These are phyloP conservation scores for Delphinella strobiligena DNA, from an alignment of 2,329 filamentous ascomycete species.

Conservation along the genomic window DNA sequence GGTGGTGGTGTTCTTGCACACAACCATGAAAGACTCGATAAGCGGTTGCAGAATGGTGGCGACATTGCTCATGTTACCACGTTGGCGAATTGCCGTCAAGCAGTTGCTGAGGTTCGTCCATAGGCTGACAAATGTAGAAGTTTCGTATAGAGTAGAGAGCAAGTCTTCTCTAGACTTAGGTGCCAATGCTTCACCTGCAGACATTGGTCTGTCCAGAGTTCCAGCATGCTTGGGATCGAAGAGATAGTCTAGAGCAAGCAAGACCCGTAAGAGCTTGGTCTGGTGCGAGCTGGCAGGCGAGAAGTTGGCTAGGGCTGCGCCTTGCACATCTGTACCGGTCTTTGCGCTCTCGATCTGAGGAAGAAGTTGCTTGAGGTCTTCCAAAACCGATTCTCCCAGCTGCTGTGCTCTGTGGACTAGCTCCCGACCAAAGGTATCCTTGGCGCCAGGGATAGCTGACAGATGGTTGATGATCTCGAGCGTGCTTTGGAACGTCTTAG, in stretches of 20 bases:
- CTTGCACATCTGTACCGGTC: constrained; percentile 88
- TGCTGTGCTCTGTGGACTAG: constrained; percentile 76
- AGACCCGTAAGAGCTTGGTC: constrained; percentile 81
- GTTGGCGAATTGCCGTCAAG: constrained; percentile 73
- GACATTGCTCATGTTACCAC: constrained; percentile 92
- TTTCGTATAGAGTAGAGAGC: constrained; percentile 78
- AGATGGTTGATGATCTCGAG: constrained; percentile 98
- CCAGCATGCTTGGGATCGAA: constrained; percentile 71
- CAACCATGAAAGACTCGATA: constrained; percentile 96
- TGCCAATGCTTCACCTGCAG: constrained; percentile 38
- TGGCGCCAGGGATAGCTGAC: constrained; percentile 81
- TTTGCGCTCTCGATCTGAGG: constrained; percentile 77
- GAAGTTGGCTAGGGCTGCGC: constrained; percentile 86
- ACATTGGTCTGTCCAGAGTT: constrained; percentile 34
- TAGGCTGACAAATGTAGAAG: constrained; percentile 75
- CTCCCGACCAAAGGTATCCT: constrained; percentile 84
- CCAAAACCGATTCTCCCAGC: constrained; percentile 72
- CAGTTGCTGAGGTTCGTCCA: constrained; percentile 90
- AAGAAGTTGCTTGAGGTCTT: constrained; percentile 72
- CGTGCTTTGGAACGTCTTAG: constrained; percentile 95
- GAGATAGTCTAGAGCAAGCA: constrained; percentile 90
- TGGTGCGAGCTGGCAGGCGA: constrained; percentile 93
- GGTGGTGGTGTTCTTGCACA: constrained; percentile 92
- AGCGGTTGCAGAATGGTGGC: constrained; percentile 89
- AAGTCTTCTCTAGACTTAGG: constrained; percentile 68